These are phyloP conservation scores for Durotheca rogersii DNA, from an alignment of 495 filamentous ascomycete genomes.

Conservation along the genomic window DNA sequence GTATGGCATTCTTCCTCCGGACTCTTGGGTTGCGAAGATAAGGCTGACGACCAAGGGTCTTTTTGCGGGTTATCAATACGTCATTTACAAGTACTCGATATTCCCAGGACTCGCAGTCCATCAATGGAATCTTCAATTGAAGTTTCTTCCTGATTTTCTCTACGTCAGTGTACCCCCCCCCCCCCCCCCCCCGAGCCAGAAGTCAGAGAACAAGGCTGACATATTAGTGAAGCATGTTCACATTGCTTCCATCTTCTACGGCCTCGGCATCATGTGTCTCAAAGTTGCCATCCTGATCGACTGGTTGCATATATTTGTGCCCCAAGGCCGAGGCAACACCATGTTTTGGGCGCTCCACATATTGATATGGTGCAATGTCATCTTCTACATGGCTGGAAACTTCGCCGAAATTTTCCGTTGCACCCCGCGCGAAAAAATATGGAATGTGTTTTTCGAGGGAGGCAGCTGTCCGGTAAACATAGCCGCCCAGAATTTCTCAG, in stretches of 20 bases:
- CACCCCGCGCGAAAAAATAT: constrained; percentile 38
- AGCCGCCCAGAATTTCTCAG: constrained; percentile 9
- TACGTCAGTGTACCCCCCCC: constrained; percentile 13
- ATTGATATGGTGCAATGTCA: constrained; percentile 30
- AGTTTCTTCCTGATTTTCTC: constrained; percentile 14
- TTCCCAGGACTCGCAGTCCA: constrained; percentile 35
- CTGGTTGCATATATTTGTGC: constrained; percentile 30
- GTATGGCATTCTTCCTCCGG: background rate
- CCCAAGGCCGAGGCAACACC: constrained; percentile 24
- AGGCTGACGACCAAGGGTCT: background rate
- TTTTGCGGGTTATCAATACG: background rate
- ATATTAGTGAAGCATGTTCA: constrained; percentile 15
- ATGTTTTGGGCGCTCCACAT: constrained; percentile 35
- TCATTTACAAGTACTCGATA: background rate
- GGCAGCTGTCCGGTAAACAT: constrained; percentile 35
- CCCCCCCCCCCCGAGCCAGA: background rate
- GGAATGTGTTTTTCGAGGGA: constrained; percentile 27
- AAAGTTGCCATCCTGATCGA: constrained; percentile 29
- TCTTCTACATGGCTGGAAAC: constrained; percentile 32
- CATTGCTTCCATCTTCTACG: constrained; percentile 22
- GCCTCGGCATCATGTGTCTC: constrained; percentile 21
- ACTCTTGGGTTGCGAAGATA: no score
- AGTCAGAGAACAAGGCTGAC: background rate
- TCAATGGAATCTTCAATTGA: constrained; percentile 30
- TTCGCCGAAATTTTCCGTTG: constrained; percentile 42